Conservation (phyloP, 441 rosid species). For the Theobroma grandiflorum region DNA sequence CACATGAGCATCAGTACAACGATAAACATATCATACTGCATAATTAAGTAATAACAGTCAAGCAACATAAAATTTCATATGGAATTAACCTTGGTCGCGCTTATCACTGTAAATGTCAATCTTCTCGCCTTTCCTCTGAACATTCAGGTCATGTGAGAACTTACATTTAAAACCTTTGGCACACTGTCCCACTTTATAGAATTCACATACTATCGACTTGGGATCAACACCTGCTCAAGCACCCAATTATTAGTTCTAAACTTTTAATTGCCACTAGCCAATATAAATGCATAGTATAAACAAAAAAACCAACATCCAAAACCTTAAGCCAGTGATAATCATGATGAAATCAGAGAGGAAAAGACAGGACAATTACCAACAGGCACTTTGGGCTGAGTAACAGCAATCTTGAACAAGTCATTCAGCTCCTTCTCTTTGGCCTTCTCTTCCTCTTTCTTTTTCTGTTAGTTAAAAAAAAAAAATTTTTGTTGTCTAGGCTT, state of each 20-base stretch:
- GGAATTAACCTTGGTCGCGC: conserved; percentile 68
- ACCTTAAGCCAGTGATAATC: conserved; percentile 13
- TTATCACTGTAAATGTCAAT: conserved; percentile 86
- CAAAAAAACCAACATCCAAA: conserved; percentile 1
- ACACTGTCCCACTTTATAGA: conserved; percentile 90
- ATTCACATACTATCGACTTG: conserved; percentile 89
- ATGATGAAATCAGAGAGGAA: neutral
- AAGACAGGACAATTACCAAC: conserved; percentile 51
- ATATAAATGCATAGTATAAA: neutral
- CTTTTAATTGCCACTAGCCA: neutral
- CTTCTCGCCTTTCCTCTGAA: conserved; percentile 95
- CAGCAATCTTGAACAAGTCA: conserved; percentile 89
- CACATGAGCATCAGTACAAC: conserved; percentile 10
- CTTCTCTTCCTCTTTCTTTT: conserved; percentile 93
- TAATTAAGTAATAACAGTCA: neutral
- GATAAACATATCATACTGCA: neutral
- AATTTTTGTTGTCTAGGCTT: neutral
- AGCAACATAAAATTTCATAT: neutral
- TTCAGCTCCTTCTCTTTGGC: conserved; percentile 88
- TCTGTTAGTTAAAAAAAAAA: conserved; percentile 47
- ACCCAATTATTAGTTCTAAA: conserved; percentile 19
- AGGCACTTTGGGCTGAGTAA: conserved; percentile 97
- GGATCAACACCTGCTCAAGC: conserved; percentile 83
- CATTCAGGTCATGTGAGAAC: conserved; percentile 93
- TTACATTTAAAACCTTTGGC: conserved; percentile 94